A percentile compares a stretch with the other conserved stretches of the same genome.
These are phyloP conservation scores for Bidens hawaiensis DNA, from an alignment of 140 eudicot species.

Conservation along the genomic window DNA sequence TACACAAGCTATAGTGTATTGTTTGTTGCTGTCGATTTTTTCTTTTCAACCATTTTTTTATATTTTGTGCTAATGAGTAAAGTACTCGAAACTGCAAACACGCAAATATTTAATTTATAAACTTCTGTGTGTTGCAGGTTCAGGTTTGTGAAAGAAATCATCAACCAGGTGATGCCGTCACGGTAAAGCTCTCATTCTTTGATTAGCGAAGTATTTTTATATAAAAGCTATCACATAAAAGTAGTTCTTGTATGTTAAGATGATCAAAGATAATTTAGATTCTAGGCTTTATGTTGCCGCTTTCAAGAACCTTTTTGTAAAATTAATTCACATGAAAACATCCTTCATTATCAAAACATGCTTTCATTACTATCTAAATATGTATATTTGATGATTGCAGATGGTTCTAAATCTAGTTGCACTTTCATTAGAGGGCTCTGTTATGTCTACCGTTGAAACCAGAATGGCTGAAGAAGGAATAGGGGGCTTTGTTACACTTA, in stretches of 20 bases:
- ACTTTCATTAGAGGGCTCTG: slow-evolving; percentile 77
- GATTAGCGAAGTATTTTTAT: not conserved
- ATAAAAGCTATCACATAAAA: not conserved
- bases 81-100: not conserved
- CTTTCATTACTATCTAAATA: not conserved
- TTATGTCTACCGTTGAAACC: slow-evolving; percentile 85
- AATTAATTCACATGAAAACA: not conserved
- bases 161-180: slow-evolving; percentile 88
- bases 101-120: not conserved
- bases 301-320: not conserved
- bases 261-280: not conserved
- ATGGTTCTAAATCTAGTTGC: slow-evolving; percentile 64
- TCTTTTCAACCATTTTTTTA: not conserved
- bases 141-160: slow-evolving; percentile 90
- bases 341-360: not conserved
- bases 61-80: not conserved
- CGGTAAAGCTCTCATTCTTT: slow-evolving; percentile 32
- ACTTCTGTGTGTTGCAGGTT: slow-evolving; percentile 52
- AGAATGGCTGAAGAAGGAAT: slow-evolving; percentile 90
- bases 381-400: slow-evolving; percentile 37
- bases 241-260: not conserved
- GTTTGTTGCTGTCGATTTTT: not conserved
- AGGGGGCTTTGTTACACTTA: slow-evolving; percentile 80
- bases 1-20: slow-evolving; percentile 12
- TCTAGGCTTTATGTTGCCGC: not conserved